These are phyloP conservation scores for Aciculosporium take DNA, from an alignment of 2,329 filamentous ascomycete species.

Conservation along the genomic window DNA sequence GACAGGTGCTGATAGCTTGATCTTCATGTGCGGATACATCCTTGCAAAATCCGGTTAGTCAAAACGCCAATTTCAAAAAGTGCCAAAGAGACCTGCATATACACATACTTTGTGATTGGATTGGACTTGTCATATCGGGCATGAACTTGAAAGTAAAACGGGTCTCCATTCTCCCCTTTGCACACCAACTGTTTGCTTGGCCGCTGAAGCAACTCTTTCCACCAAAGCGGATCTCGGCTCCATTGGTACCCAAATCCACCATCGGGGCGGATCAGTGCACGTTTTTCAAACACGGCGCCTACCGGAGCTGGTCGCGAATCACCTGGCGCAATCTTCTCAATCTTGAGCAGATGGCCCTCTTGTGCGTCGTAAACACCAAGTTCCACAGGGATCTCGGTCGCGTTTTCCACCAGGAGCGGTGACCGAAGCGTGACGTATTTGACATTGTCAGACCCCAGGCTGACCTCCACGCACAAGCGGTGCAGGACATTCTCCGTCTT, in stretches of 20 bases:
- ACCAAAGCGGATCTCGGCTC: constrained; percentile 81
- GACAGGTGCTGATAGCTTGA: constrained; percentile 82
- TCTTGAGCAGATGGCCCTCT: constrained; percentile 84
- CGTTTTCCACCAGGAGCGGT: constrained; percentile 83
- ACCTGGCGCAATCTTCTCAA: constrained; percentile 91
- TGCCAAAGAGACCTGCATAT: too few species aligned
- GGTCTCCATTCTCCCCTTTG: constrained; percentile 70
- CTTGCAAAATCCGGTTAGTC: constrained; percentile 30
- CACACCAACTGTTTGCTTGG: constrained; percentile 82
- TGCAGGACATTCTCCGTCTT: constrained; percentile 76
- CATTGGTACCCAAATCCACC: constrained; percentile 94
- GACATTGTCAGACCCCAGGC: constrained; percentile 83
- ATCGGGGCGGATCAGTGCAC: constrained; percentile 75
- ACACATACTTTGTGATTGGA: constrained; percentile 55
- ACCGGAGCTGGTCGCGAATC: constrained; percentile 83
- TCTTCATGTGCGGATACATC: constrained; percentile 85
- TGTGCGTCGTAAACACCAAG: constrained; percentile 78
- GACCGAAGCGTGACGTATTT: constrained; percentile 96
- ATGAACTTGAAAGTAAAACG: constrained; percentile 95
- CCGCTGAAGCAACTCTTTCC: constrained; percentile 76
- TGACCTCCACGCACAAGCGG: constrained; percentile 81
- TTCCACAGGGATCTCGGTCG: constrained; percentile 91
- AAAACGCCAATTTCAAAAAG: too few species aligned
- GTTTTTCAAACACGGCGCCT: constrained; percentile 81
- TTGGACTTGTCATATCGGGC: constrained; percentile 73